Evolutionary conservation across 306 rosid species (phyloP).

Genomic region (Vigna reflexopilosa): DNA sequence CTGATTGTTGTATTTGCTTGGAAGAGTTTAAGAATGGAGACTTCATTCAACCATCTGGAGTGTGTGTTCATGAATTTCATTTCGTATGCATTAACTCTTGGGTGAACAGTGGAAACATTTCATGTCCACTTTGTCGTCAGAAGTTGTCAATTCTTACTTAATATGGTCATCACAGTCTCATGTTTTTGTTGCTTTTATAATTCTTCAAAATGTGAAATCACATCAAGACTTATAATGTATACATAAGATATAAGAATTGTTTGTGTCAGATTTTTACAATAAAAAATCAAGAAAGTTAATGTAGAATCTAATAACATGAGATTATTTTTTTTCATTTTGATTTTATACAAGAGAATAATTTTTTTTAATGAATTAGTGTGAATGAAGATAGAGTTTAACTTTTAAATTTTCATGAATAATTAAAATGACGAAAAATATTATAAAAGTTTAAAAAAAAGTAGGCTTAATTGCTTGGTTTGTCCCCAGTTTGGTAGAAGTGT

Average conservation of each 20-base stretch:
- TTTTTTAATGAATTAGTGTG: too few species aligned
- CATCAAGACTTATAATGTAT: too few species aligned
- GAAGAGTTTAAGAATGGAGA: not conserved
- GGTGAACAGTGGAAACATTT: not conserved
- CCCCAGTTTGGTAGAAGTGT: too few species aligned
- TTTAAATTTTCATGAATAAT: too few species aligned
- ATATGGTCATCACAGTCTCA: not conserved
- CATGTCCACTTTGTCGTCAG: not conserved
- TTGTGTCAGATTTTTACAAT: not conserved
- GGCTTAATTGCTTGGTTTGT: too few species aligned
- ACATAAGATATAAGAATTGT: too few species aligned
- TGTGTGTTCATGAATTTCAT: not conserved
- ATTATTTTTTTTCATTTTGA: slow-evolving; percentile 4
- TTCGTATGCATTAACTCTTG: not conserved
- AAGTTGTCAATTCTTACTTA: not conserved
- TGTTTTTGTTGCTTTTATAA: not conserved
- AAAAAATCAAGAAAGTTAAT: too few species aligned
- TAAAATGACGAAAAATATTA: too few species aligned
- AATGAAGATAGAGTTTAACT: too few species aligned
- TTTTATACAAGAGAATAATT: not conserved
- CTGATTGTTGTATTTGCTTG: not conserved
- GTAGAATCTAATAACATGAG: slow-evolving; percentile 14
- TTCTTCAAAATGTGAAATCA: not conserved
- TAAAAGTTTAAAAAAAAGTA: too few species aligned
- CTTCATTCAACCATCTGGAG: not conserved